Conservation (phyloP, 169 alveolate species). For the Perkinsus marinus region DNA sequence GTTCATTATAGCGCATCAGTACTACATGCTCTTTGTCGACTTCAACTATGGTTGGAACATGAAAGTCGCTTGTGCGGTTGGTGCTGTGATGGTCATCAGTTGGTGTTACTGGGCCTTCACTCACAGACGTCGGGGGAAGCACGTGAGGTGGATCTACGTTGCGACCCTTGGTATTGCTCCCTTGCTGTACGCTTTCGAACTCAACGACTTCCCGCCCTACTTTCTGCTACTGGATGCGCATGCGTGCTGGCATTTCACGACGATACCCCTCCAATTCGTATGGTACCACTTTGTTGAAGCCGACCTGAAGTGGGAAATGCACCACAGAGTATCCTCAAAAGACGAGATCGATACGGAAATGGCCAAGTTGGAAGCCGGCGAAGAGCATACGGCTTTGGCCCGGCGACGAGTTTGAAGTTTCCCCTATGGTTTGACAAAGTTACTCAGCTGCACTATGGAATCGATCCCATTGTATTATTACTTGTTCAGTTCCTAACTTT, state of each 20-base stretch:
- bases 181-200: background rate
- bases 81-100: background rate
- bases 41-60: background rate
- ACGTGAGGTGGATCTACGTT: background rate
- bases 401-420: background rate
- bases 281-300: background rate
- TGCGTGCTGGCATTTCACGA: background rate
- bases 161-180: background rate
- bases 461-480: background rate
- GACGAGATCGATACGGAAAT: background rate
- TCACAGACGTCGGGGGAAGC: background rate
- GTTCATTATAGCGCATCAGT: background rate
- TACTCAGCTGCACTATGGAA: background rate
- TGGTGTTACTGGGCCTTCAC: background rate
- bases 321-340: background rate
- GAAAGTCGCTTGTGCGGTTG: background rate
- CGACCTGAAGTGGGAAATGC: background rate
- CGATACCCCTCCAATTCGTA: background rate
- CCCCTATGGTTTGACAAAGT: background rate
- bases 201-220: background rate
- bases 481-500: background rate
- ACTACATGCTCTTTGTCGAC: background rate
- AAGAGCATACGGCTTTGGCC: background rate
- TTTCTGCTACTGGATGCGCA: background rate
- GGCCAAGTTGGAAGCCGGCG: background rate